phyloP scores from a whole-genome alignment of 352 stramenopile genomes.

The Pythium plurisporium region DNA sequence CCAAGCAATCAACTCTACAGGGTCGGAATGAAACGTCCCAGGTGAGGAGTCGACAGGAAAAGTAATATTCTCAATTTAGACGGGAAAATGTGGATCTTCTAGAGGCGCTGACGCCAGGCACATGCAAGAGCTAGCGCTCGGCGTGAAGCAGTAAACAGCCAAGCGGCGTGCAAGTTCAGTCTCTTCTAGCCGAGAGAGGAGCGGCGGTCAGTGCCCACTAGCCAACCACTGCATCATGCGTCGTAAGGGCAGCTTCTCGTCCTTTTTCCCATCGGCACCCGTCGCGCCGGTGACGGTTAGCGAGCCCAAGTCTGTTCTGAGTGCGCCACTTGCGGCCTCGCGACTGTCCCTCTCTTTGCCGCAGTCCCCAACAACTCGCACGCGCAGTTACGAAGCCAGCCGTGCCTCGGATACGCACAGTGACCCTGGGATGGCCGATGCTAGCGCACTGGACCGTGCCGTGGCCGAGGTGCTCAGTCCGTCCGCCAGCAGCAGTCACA shows the following conservation, averaged over 20 bases:
- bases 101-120: background rate
- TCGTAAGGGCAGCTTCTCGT: conserved; percentile 15
- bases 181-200: too few relatives aligned
- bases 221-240: too few relatives aligned
- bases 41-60: too few relatives aligned
- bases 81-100: too few relatives aligned
- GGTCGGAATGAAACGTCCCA: conserved; percentile 7
- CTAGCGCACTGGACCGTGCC: conserved; percentile 10
- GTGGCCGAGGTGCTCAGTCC: conserved; percentile 12
- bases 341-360: conserved; percentile 7
- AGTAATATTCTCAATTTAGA: conserved; percentile 18
- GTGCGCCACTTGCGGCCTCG: background rate
- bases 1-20: background rate
- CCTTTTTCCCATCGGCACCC: background rate
- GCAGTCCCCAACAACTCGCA: background rate
- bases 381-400: background rate
- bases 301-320: too few relatives aligned
- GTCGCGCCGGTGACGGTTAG: background rate
- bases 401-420: too few relatives aligned
- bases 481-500: background rate
- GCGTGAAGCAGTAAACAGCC: background rate
- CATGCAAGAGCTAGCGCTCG: too few relatives aligned
- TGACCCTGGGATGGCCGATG: too few relatives aligned
- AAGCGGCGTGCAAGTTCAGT: too few relatives aligned
- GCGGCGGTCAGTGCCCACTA: too few relatives aligned